Base-by-base conservation (phyloP, 2,329 filamentous ascomycete genomes). In the Microsporum audouinii region DNA sequence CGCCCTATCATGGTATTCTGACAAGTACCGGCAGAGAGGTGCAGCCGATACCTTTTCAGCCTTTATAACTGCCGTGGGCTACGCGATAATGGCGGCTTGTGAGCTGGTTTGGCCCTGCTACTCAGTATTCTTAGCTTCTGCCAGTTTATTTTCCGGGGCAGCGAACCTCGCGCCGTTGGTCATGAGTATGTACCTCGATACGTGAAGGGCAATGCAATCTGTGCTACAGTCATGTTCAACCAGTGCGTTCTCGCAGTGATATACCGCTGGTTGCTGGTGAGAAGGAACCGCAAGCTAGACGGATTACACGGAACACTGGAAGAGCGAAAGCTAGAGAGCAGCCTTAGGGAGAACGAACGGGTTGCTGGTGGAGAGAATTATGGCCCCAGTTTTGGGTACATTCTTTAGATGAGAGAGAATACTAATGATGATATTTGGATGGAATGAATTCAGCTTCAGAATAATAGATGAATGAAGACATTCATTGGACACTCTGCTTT, bases 111-210 rank as follows among this genome's bases (percentile, higher is more conserved):
- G 73, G 1, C 74, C 76, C 3, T 73, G 79, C n/a, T 83, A 83
- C 66, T 73, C 78, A 47, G 79, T 80, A 1, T 82, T 80, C 68
- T 67, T 82, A 12, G 82, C 83, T 3, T 81, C 84, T 0, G 78
- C 77, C 1, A 84, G 84, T 8, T 81, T 89, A 29, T 86, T 89
- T 53, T 83, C 86, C 0, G 82, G 81, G 66, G 84, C 89, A 38
- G 83, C 84, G 2, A 88, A 88, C 64, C 85, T 87, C 6, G 80
- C 90, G 39, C 86, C 87, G 0, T 88, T 87, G 71, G 85, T 87
- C 1, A 71, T 86, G 1, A 81, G 75, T 76, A 69, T 63, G 72
- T 69, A n/a, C 80, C 80, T 8, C 72, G 74, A 3, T 81, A 76
- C 63, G 67, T 76, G 1, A 83, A 81, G 1, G 85, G 86, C 0